phyloP scores from a whole-genome alignment of 768 basidiomycete genomes.

The Calocybe indica region DNA sequence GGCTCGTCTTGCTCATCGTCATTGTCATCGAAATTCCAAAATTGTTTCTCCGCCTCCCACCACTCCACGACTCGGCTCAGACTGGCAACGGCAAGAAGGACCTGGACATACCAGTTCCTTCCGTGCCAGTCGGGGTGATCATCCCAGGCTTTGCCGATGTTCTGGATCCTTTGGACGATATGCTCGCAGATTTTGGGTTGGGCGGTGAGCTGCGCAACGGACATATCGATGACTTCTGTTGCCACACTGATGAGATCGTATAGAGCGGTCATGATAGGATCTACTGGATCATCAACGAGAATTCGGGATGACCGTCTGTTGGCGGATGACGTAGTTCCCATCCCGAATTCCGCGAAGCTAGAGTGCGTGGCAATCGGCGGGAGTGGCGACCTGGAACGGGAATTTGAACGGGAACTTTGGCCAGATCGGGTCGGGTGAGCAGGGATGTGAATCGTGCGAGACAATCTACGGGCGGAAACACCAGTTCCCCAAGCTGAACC shows the following conservation, averaged over 20 bases:
- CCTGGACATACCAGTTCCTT: constrained; percentile 96
- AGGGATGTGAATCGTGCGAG: constrained; percentile 77
- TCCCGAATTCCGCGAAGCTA: constrained; percentile 54
- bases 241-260: constrained; percentile 92
- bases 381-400: constrained; percentile 90
- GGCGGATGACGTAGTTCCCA: constrained; percentile 34
- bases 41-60: constrained; percentile 99
- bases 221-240: constrained; percentile 90
- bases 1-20: constrained; percentile 89
- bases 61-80: constrained; percentile 96
- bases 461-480: constrained; percentile 71
- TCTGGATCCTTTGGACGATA: constrained; percentile 86
- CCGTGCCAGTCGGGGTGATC: constrained; percentile 98
- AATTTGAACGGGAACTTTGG: constrained; percentile 88
- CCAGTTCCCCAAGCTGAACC: constrained; percentile 50
- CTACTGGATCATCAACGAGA: constrained; percentile 77
- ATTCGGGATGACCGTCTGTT: constrained; percentile 80
- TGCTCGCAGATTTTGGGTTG: constrained; percentile 81
- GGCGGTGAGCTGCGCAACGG: constrained; percentile 77
- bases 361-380: constrained; percentile 62
- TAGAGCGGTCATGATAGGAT: constrained; percentile 84
- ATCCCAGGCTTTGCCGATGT: constrained; percentile 93
- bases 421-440: constrained; percentile 61
- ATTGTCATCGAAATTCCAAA: constrained; percentile 97
- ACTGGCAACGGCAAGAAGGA: constrained; percentile 91